A percentile compares a stretch with the other conserved stretches of the same genome.
These are phyloP conservation scores for Diaporthe helianthi DNA, from an alignment of 2,329 filamentous ascomycete genomes.

Conservation along the genomic window DNA sequence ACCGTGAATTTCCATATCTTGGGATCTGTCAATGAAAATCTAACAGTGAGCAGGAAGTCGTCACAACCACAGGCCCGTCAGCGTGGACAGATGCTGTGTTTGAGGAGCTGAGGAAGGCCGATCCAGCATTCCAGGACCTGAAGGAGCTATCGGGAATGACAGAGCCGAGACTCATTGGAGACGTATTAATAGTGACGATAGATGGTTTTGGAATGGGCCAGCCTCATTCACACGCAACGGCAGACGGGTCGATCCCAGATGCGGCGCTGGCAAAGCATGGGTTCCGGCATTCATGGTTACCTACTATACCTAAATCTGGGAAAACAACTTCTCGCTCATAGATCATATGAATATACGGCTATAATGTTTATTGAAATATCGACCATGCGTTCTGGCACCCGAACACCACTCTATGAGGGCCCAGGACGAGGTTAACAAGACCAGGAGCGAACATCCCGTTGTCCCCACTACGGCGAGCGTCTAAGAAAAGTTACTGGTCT, in stretches of 20 bases:
- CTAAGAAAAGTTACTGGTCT: background rate
- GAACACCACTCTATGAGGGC: too few species aligned
- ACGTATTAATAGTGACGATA: background rate
- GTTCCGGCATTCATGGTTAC: background rate
- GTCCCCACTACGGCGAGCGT: background rate
- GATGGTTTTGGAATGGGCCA: slow-evolving; percentile 5
- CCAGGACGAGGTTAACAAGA: slow-evolving; percentile 29
- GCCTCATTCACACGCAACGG: background rate
- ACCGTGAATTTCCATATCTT: background rate
- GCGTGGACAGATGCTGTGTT: background rate
- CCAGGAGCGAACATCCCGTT: slow-evolving; percentile 16
- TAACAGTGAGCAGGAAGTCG: slow-evolving; percentile 39
- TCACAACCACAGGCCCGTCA: slow-evolving; percentile 36
- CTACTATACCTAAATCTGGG: background rate
- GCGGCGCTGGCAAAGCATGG: background rate
- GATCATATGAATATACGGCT: too few species aligned
- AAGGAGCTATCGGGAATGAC: background rate
- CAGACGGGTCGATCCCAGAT: background rate
- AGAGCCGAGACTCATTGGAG: background rate
- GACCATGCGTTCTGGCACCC: too few species aligned
- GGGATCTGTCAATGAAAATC: background rate
- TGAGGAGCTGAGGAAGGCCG: background rate
- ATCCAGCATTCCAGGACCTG: background rate
- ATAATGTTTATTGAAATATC: too few species aligned
- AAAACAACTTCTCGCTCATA: too few species aligned